Conservation (phyloP, 257 asterid species). For the Solanum commersonii region DNA sequence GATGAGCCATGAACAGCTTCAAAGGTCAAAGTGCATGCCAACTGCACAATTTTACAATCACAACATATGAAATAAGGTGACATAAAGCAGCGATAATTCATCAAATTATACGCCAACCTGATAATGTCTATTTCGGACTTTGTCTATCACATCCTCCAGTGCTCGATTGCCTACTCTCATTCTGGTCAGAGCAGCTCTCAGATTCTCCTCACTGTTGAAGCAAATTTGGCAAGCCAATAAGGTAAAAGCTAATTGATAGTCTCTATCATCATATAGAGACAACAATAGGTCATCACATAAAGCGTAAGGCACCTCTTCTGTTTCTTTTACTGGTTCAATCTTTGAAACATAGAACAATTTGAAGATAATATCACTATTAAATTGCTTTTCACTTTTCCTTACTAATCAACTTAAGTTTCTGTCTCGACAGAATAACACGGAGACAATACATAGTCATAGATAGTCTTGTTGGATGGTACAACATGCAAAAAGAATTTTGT, state of each 20-base stretch:
- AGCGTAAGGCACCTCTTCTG: background rate
- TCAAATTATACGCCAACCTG: constrained; percentile 45
- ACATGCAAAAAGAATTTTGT: background rate
- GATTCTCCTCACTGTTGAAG: constrained; percentile 70
- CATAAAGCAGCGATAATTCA: background rate
- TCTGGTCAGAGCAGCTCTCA: constrained; percentile 77
- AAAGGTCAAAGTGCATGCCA: constrained; percentile 92
- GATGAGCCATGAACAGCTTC: constrained; percentile 82
- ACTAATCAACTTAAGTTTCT: background rate
- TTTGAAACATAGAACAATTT: background rate
- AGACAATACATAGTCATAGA: background rate
- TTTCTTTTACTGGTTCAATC: background rate
- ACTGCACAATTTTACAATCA: constrained; percentile 33
- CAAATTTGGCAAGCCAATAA: constrained; percentile 1
- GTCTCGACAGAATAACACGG: background rate
- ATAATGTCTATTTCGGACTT: constrained; percentile 71
- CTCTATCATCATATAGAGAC: background rate
- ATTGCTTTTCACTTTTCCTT: background rate
- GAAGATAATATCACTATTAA: background rate
- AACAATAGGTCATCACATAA: background rate
- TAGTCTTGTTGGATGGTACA: background rate
- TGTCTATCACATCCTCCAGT: constrained; percentile 68
- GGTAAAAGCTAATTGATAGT: background rate
- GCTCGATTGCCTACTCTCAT: constrained; percentile 77
- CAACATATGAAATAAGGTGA: background rate